phyloP scores from a whole-genome alignment of 2,329 filamentous ascomycete genomes.

The Alternaria angustiovoidea region DNA sequence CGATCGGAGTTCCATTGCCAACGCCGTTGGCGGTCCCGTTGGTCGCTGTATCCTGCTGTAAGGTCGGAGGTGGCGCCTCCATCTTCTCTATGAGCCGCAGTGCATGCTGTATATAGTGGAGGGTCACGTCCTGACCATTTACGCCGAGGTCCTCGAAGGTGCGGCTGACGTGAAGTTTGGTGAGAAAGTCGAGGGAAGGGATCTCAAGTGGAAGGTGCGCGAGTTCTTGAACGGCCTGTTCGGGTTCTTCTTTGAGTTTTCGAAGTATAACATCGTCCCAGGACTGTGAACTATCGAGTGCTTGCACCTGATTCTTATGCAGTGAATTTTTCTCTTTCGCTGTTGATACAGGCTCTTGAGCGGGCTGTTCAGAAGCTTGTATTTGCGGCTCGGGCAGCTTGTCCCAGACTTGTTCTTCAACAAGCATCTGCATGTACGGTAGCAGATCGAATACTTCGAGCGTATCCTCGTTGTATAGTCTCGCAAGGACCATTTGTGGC shows the following conservation, averaged over 20 bases:
- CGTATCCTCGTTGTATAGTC: conserved; percentile 18
- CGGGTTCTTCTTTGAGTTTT: conserved; percentile 32
- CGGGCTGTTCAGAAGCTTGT: not conserved
- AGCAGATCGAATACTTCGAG: conserved; percentile 33
- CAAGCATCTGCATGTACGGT: conserved; percentile 46
- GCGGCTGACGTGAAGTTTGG: conserved; percentile 43
- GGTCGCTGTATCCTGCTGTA: not conserved
- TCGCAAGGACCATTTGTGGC: conserved; percentile 27
- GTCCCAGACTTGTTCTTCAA: conserved; percentile 50
- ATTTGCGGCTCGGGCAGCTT: conserved; percentile 22
- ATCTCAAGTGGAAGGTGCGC: conserved; percentile 49
- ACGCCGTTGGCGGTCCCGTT: conserved; percentile 9
- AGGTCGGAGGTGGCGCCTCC: conserved; percentile 22
- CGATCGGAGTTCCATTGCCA: conserved; percentile 7
- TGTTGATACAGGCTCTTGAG: not conserved
- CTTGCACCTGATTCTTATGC: not conserved
- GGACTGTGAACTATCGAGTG: conserved; percentile 15
- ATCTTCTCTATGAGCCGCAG: conserved; percentile 48
- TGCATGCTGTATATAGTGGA: conserved; percentile 50
- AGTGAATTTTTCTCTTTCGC: not conserved
- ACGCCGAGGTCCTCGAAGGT: conserved; percentile 35
- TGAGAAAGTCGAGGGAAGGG: conserved; percentile 50
- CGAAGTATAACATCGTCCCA: conserved; percentile 33
- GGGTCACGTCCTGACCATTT: conserved; percentile 37
- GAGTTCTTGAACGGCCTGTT: conserved; percentile 37